These are phyloP conservation scores for Collybia sordida DNA, from an alignment of 768 basidiomycete species.

Conservation along the genomic window DNA sequence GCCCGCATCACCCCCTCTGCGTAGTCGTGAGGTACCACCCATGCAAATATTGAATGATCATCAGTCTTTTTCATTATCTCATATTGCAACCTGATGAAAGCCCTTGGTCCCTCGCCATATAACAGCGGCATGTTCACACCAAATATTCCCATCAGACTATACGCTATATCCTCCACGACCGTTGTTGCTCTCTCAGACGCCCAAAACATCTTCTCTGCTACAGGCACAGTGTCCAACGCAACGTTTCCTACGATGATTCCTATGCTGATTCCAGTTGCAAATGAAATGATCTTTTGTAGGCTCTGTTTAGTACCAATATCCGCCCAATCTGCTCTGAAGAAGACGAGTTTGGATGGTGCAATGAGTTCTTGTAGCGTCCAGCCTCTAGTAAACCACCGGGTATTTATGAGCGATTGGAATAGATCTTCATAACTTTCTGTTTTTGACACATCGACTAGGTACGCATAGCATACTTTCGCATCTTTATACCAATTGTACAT, in stretches of 20 bases:
- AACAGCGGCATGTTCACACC: not conserved
- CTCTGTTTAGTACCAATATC: not conserved
- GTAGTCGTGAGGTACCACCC: not conserved
- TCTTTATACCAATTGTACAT: too few relatives aligned
- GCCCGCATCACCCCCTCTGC: too few relatives aligned
- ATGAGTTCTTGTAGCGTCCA: constrained; percentile 2
- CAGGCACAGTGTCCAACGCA: not conserved
- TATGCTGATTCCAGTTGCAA: not conserved
- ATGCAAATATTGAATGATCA: not conserved
- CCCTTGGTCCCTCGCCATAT: constrained; percentile 2
- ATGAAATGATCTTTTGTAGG: not conserved
- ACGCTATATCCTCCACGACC: not conserved
- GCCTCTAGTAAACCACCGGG: constrained; percentile 27
- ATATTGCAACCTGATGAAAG: not conserved
- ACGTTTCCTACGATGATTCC: too few relatives aligned
- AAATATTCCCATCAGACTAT: constrained; percentile 1
- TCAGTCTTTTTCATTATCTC: not conserved
- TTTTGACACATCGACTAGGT: too few relatives aligned
- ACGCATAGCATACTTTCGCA: too few relatives aligned
- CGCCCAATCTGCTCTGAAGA: not conserved
- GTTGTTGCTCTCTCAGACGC: not conserved
- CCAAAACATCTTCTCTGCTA: not conserved
- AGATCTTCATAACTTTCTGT: too few relatives aligned
- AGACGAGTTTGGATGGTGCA: not conserved
- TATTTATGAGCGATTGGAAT: too few relatives aligned